Base-by-base conservation (phyloP, 2,329 filamentous ascomycete genomes). In the Acephala macrosclerotiorum region DNA sequence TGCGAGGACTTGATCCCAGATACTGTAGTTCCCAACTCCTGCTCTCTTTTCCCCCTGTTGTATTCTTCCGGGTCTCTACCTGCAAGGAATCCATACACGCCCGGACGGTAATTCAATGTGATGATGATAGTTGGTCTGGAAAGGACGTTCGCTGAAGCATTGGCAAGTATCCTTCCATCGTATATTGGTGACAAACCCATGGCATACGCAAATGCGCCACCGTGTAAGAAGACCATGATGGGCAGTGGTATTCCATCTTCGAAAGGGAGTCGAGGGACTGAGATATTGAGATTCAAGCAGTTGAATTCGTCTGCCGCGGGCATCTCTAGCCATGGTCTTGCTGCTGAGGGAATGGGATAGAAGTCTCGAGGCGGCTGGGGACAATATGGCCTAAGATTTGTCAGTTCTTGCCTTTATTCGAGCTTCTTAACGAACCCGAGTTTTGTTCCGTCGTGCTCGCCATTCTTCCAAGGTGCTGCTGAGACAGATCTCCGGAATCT, bases 1-100 rank as follows among this genome's bases (percentile, higher is more conserved):
- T 35, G 83, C 84, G 26, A 85, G 77, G 5, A 83, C 78, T 71
- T 87, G 85, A 65, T 87, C 84, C 65, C 81, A 77, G 0, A 86
- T 74, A 4, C 79, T 84, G 16, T 79, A 80, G 69, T 86, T 86
- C 7, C 81, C 76, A 11, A 76, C 77, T 11, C 81, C 83, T 66
- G 80, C 29, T 33, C 29, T 33, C 29, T 9, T 9, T 9, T 33
- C 9, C 9, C 29, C 9, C 9, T 33, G 29, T 33, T 33, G 29
- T 33, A 75, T 12, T 33, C 71, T 33, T 58, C 36, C 11, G 62
- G 8, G 22, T 57, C 63, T 18, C 29, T 26, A 6, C 22, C 12
- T 2, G 22, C 22, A 16, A 56, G 26, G 25, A 56, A 56, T 4
- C 53, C 53, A 4, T n/a, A 33, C 3, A 35, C 22, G 8, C 53